Evolutionary conservation across 768 basidiomycete genomes (phyloP).

Genomic region (Tricholoma terreum): DNA sequence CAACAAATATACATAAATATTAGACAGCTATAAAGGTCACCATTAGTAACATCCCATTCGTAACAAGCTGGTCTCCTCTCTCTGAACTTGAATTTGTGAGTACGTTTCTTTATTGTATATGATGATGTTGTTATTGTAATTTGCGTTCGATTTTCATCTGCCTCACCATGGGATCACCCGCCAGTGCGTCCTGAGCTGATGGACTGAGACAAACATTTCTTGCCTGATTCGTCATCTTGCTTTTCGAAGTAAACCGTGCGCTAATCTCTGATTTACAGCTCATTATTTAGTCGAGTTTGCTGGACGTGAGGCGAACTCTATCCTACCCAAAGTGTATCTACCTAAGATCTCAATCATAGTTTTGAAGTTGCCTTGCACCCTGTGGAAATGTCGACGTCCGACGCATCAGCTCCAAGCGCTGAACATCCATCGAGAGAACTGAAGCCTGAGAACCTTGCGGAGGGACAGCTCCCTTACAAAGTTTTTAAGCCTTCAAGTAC

Average conservation of each 20-base stretch:
- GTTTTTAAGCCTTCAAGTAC: constrained; percentile 44
- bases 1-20: constrained; percentile 2
- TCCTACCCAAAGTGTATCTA: constrained; percentile 18
- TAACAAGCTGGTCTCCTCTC: neutral
- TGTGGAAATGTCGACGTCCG: constrained; percentile 14
- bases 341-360: constrained; percentile 16
- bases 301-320: constrained; percentile 27
- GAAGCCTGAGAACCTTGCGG: neutral
- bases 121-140: constrained; percentile 72
- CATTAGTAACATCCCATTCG: too few relatives aligned
- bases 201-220: constrained; percentile 65
- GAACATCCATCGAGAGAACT: constrained; percentile 4
- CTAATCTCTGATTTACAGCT: constrained; percentile 18
- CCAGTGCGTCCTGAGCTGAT: constrained; percentile 66
- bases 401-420: constrained; percentile 8
- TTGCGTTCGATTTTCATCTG: constrained; percentile 77
- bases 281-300: constrained; percentile 14
- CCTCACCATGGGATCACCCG: constrained; percentile 73
- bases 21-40: neutral
- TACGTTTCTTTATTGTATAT: constrained; percentile 9
- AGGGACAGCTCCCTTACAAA: constrained; percentile 34
- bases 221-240: constrained; percentile 41
- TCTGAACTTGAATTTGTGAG: constrained; percentile 26
- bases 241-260: neutral
- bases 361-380: neutral